A percentile compares a stretch with the other conserved stretches of the same genome.
Evolutionary conservation across 306 rosid genomes (phyloP).

Genomic region (Glycine soja): DNA sequence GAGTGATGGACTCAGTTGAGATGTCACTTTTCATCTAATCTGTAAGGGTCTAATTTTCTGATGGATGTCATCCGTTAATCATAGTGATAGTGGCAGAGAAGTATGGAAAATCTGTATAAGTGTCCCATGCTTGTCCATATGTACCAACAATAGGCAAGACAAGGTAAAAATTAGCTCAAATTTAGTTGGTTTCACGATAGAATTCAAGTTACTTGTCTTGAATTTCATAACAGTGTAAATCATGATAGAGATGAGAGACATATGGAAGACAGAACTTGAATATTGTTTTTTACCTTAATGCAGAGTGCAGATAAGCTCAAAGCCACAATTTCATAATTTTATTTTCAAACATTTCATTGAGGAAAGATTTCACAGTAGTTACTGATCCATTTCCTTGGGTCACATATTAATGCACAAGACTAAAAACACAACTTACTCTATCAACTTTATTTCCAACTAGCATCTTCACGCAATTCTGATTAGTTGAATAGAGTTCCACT

Average conservation of each 20-base stretch:
- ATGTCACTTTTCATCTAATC: conserved; percentile 13
- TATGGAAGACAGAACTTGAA: conserved; percentile 1
- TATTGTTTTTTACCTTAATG: conserved; percentile 24
- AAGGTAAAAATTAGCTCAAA: background rate
- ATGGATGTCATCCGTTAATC: background rate
- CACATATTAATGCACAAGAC: conserved; percentile 25
- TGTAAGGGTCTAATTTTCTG: background rate
- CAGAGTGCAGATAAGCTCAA: conserved; percentile 16
- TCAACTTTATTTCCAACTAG: conserved; percentile 98
- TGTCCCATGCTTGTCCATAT: background rate
- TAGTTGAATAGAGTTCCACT: conserved; percentile 84
- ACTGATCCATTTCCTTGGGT: conserved; percentile 26
- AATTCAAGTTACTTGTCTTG: background rate
- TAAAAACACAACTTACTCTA: conserved; percentile 62
- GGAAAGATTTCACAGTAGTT: conserved; percentile 5
- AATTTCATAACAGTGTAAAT: background rate
- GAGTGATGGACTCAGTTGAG: background rate
- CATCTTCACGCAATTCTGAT: conserved; percentile 85
- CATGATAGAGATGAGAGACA: conserved; percentile 1
- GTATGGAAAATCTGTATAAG: background rate
- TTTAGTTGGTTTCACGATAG: background rate
- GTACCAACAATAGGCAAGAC: background rate
- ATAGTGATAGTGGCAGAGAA: background rate
- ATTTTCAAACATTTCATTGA: conserved; percentile 26
- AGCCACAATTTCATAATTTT: conserved; percentile 24